Evolutionary conservation across 148 eudicot genomes (phyloP), one percentile per base, ranked within the genome.

Genomic region (Polygonum maritimum): DNA sequence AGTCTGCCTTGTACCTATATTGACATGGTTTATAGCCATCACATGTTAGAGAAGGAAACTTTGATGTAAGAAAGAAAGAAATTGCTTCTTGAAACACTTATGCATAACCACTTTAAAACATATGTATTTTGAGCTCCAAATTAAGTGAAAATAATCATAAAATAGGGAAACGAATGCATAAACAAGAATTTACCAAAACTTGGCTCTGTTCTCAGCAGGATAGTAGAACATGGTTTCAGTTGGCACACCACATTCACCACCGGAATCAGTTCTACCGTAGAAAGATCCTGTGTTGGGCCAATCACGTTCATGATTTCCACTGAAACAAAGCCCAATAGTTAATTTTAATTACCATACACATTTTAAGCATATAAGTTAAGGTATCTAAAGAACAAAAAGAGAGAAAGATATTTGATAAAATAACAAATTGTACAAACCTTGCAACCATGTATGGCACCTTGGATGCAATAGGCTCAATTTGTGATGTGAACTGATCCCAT

Each of bases 241-340:
- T 75, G 69, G 85, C 65, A 94, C 94, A 31, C 98, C 98, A 77
- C 98, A 94, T 86, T 94, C 98, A 12, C 97, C 98, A 63, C 98
- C 98, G 11, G 97, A 94, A 80, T 91, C 97, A 19, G 19, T 33
- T 10, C 67, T 78, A 22, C 77, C 81, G 74, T 94, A 94, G 57
- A 94, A 94, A 26, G 94, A 91, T 75, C 98, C 98, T 3, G 88
- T 33, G 36, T 83, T 81, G 0, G 92, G 90, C 92, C 92, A 89
- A 84, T 87, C 97, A 14, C 98, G 92, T 80, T 94, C 98, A 74
- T 94, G 97, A 85, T 94, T 94, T 9, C 98, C 98, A 72, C 97
- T 94, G 82, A 5, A 38, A 16, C 11, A 36, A 69, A 69, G 44
- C 4, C 2, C 72, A 12, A 5, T 36, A 69, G 39, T 6, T 6